Conservation (phyloP, 768 basidiomycete species). For the Kwoniella sp. region DNA sequence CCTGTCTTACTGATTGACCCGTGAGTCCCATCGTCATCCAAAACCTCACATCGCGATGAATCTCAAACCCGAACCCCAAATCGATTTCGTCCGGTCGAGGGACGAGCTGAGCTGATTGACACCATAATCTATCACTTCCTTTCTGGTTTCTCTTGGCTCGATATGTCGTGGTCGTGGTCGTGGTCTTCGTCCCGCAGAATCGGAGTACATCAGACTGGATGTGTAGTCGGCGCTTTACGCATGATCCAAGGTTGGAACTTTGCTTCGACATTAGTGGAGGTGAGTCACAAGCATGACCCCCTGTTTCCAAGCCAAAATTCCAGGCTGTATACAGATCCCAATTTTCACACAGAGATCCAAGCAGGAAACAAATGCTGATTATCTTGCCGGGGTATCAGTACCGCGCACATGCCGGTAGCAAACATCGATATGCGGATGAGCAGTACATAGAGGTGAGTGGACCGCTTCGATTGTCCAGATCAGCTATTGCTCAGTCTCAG, state of each 20-base stretch:
- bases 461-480: no score
- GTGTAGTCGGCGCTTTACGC: slow-evolving; percentile 46
- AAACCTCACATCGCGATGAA: no score
- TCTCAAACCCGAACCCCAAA: no score
- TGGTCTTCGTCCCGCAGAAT: no score
- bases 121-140: background rate
- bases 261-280: slow-evolving; percentile 49
- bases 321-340: no score
- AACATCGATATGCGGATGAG: slow-evolving; percentile 51
- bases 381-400: slow-evolving; percentile 32
- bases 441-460: slow-evolving; percentile 52
- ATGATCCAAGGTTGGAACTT: slow-evolving; percentile 53
- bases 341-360: no score
- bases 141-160: background rate
- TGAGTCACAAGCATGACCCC: no score
- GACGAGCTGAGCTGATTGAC: background rate
- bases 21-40: slow-evolving; percentile 29
- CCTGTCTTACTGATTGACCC: slow-evolving; percentile 49
- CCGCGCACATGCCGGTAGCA: slow-evolving; percentile 48
- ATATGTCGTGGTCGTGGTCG: no score
- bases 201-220: slow-evolving; percentile 52
- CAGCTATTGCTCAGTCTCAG: no score
- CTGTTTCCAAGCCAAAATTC: no score
- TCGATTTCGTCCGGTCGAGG: no score
- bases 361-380: no score